A percentile compares a stretch with the other conserved stretches of the same genome.
These are phyloP conservation scores for Solioccasus polychromus DNA, from an alignment of 768 basidiomycete species.

Conservation along the genomic window DNA sequence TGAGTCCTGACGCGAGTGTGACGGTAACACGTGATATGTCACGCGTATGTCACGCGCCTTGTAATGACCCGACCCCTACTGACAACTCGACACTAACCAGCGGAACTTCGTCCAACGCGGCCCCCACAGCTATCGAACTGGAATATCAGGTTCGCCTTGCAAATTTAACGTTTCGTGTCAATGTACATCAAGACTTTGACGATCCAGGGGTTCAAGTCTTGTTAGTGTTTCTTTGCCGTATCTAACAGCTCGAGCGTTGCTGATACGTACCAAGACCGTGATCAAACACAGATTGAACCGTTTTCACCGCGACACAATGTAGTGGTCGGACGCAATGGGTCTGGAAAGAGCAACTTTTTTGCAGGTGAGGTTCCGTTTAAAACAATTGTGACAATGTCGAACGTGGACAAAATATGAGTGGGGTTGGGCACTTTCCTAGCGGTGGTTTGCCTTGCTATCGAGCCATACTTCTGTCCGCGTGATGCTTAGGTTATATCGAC, in stretches of 20 bases:
- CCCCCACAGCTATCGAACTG: neutral
- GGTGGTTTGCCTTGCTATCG: neutral
- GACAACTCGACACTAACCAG: neutral
- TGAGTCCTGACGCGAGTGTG: constrained; percentile 16
- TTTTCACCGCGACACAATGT: constrained; percentile 95
- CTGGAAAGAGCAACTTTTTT: constrained; percentile 99
- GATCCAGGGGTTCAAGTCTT: constrained; percentile 98
- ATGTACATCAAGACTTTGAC: constrained; percentile 91
- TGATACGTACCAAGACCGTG: constrained; percentile 53
- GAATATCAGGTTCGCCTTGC: neutral
- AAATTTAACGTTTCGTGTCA: neutral
- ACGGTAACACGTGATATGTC: constrained; percentile 22
- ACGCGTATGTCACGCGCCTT: constrained; percentile 13
- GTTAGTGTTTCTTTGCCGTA: constrained; percentile 37
- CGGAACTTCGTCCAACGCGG: neutral
- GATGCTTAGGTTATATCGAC: constrained; percentile 4
- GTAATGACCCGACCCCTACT: neutral
- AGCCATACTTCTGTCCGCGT: neutral
- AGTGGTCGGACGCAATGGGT: constrained; percentile 95
- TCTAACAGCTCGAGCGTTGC: neutral
- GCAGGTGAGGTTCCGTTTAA: constrained; percentile 53
- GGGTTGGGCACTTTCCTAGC: neutral
- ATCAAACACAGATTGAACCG: constrained; percentile 90
- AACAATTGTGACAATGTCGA: neutral
- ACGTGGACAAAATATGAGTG: no score